Base-by-base conservation (phyloP, 192 early-diverging fungal genomes). In the Gaertneriomyces semiglobifer region DNA sequence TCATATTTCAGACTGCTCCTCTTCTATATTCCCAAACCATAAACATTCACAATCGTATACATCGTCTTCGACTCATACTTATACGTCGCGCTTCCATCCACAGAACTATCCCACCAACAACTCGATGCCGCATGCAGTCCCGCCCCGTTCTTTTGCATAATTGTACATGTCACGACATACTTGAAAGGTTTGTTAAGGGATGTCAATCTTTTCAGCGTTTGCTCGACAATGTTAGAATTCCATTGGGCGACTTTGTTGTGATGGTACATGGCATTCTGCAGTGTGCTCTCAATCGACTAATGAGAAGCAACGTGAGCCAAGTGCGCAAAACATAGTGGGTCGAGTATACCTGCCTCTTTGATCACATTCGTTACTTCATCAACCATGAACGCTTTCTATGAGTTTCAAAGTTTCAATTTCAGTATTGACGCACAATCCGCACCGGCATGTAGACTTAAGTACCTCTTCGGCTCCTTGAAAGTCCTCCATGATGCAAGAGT, bases 131-230 rank as follows among this genome's bases (percentile, higher is more conserved):
- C 81, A 73, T 92, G 88, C 51, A 92, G 78, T 25, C 90, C 90
- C 33, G 87, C 88, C 10, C 89, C 88, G 73, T 87, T 91, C 70
- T 88, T 88, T 78, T 92, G 89, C 86, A 92, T 86, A 47, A 92
- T 90, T 25, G 89, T 84, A 70, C 89, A 90, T 7, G 88, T 92
- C 7, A 91, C 79, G 71, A 92, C 80, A 69, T 90, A 92, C 76
- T 92, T 92, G 71, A 88, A 90, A 33, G 85, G 83, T 71, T 90
- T 89, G 70, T 85, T 85, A 39, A 89, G 78, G 20, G 75, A 78
- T 1, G 83, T 79, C 50, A 92, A 73, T 59, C 79, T 84, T 74
- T 91, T 88, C 40, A 91, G 60, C 14, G 74, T 75, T 53, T 73
- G 80, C 59, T 89, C 85, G 11, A 90, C 84, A 63, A 92, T 88